These are phyloP conservation scores for Pyrus bretschneideri DNA, from an alignment of 306 rosid genomes.

Conservation along the genomic window DNA sequence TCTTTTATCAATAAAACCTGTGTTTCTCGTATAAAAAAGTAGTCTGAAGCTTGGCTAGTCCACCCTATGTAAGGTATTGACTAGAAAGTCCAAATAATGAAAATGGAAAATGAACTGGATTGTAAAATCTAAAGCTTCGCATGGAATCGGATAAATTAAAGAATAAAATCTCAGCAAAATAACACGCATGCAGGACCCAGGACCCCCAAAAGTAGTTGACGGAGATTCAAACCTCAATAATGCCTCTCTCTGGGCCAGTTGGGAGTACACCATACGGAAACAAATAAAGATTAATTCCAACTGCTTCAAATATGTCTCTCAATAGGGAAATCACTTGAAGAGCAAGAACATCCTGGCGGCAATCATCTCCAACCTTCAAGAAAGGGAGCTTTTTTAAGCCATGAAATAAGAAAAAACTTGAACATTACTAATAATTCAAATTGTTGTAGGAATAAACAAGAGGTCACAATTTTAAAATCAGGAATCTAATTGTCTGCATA, in stretches of 20 bases:
- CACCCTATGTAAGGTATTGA: neutral
- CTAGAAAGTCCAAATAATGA: neutral
- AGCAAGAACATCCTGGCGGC: constrained; percentile 99
- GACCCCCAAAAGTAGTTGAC: constrained; percentile 3
- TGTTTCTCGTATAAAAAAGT: neutral
- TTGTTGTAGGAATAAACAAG: neutral
- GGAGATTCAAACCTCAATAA: constrained; percentile 63
- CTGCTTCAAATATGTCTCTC: constrained; percentile 88
- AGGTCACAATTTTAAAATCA: neutral
- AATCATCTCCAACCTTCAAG: constrained; percentile 94
- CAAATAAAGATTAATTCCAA: constrained; percentile 81
- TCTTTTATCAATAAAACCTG: neutral
- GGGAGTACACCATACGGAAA: constrained; percentile 97
- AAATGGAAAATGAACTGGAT: neutral
- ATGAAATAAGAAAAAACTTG: constrained; percentile 5
- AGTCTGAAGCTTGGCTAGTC: neutral
- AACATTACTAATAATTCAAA: neutral
- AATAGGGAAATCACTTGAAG: constrained; percentile 96
- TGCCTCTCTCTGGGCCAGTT: constrained; percentile 93
- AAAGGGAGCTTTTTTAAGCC: constrained; percentile 26
- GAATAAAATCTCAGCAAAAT: neutral
- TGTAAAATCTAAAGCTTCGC: neutral
- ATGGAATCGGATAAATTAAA: neutral
- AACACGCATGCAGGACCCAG: neutral
- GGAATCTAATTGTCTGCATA: neutral